A percentile compares a stretch with the other conserved stretches of the same genome.
Evolutionary conservation across 257 asterid species (phyloP).

Genomic region (Voacanga thouarsii): DNA sequence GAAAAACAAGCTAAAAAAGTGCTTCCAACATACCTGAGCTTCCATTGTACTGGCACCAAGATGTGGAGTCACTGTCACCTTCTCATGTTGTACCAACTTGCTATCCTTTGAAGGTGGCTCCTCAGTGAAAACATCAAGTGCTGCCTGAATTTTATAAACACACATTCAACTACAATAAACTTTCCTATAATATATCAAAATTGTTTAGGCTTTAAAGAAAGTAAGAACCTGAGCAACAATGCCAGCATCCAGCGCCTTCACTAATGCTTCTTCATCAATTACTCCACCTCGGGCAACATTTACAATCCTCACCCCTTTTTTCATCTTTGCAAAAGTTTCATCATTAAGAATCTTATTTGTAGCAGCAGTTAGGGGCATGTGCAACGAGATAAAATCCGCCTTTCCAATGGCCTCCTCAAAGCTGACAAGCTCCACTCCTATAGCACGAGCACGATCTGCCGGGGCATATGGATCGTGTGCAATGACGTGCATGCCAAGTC

Average conservation of each 20-base stretch:
- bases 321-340: constrained; percentile 87
- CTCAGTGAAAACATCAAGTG: constrained; percentile 91
- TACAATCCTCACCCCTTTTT: constrained; percentile 80
- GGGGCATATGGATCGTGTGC: constrained; percentile 95
- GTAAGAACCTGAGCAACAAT: constrained; percentile 79
- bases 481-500: constrained; percentile 91
- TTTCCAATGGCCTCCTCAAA: constrained; percentile 74
- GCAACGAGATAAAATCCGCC: constrained; percentile 87
- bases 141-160: constrained; percentile 55
- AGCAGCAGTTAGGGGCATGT: constrained; percentile 91
- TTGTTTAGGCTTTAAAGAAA: neutral
- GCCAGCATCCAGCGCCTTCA: constrained; percentile 85
- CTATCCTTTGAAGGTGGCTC: constrained; percentile 93
- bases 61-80: constrained; percentile 89
- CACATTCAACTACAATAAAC: neutral
- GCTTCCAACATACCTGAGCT: constrained; percentile 70
- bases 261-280: constrained; percentile 91
- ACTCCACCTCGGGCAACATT: constrained; percentile 99
- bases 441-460: constrained; percentile 92
- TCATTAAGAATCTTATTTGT: constrained; percentile 72
- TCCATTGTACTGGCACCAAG: constrained; percentile 97
- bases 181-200: neutral
- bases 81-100: constrained; percentile 70
- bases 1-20: neutral
- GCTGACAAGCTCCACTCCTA: constrained; percentile 87